Evolutionary conservation across 2,329 filamentous ascomycete genomes (phyloP).

Genomic region (Chaetoscypha palmicola): DNA sequence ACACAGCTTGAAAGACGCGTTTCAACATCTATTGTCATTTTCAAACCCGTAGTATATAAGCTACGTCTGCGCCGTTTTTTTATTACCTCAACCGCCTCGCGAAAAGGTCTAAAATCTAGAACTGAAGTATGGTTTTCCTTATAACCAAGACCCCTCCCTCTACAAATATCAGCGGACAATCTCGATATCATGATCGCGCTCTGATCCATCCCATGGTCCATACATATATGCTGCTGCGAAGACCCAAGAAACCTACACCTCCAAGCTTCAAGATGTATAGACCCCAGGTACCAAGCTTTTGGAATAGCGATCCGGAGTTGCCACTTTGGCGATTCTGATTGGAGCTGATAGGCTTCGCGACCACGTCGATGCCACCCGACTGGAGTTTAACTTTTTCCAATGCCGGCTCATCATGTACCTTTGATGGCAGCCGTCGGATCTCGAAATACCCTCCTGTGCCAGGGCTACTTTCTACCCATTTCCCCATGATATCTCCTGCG

Average conservation of each 20-base stretch:
- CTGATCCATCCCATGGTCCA: background rate
- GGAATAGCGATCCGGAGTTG: background rate
- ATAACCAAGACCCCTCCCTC: too few species aligned
- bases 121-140: too few species aligned
- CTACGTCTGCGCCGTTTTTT: too few species aligned
- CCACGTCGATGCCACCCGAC: background rate
- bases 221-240: background rate
- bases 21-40: too few species aligned
- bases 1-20: too few species aligned
- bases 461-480: background rate
- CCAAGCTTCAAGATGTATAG: constrained; percentile 1
- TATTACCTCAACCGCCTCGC: too few species aligned
- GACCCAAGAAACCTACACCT: constrained; percentile 1
- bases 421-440: background rate
- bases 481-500: background rate
- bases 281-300: background rate
- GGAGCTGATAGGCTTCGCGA: background rate
- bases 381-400: too few species aligned
- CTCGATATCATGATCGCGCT: background rate
- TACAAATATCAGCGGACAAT: background rate
- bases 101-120: too few species aligned
- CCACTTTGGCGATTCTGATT: background rate
- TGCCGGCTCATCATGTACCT: background rate
- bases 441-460: constrained; percentile 1
- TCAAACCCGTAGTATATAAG: too few species aligned